Base-by-base conservation (phyloP, 306 rosid species). In the Cucurbita ficifolia region DNA sequence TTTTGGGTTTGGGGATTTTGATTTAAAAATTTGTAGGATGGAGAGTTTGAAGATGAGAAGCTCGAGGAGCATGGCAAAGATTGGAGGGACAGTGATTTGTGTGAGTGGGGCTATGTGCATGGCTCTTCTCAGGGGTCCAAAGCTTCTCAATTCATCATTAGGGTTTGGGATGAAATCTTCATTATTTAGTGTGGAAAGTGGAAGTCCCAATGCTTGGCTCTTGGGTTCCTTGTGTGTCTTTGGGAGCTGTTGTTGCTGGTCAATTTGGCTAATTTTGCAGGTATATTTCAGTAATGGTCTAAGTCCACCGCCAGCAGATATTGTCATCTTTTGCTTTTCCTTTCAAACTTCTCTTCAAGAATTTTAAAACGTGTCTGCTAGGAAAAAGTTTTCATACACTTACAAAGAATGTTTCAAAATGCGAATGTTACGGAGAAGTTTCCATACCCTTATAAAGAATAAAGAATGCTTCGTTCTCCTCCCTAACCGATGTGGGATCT, bases 51-150 rank as follows among this genome's bases (percentile, higher is more conserved):
- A 80, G 43, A 6, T 78, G 29, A 16, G 70, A 81, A 85, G 91
- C 78, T 36, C 79, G 72, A 86, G 89, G 74, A 82, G 90, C 49
- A 29, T 59, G 9, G 87, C 96, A 6, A 88, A 86, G 72, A 83
- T 91, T 45, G 5, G 83, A 39, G 97, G 97, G 52, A 88, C 92
- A 40, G 10, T 76, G 51, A 19, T 84, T 56, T 91, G 96, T 7
- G 96, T 88, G 1, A 46, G 85, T 69, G 97, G 96, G 70, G 89
- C 97, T 9, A 76, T 91, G 71, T 77, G 75, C 73, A 87, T 91
- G 86, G 90, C 95, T 8, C 59, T 88, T 39, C 45, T 88, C 1
- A 87, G 89, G 76, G 97, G 97, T 42, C 86, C 85, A 14, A 87
- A 87, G 78, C 79, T 88, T 57, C 56, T 91, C 38, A 77, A 86